A percentile compares a stretch with the other conserved stretches of the same genome.
phyloP scores from a whole-genome alignment of 129 eudicot genomes.

The Gnaphalium uliginosum region DNA sequence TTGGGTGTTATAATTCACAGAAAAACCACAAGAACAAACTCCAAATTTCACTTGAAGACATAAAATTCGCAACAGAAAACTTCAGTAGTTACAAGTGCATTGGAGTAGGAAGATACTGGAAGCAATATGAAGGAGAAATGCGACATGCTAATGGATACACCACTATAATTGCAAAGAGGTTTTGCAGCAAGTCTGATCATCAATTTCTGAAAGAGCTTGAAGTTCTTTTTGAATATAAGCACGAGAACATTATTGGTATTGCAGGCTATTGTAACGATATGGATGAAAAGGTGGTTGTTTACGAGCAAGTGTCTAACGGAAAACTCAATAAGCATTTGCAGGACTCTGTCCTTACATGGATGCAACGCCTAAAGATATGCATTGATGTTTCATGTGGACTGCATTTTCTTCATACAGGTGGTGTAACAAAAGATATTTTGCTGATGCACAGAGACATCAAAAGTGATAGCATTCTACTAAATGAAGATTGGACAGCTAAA shows the following conservation, averaged over 20 bases:
- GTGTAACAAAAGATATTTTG: neutral
- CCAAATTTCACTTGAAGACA: neutral
- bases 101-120: conserved; percentile 10
- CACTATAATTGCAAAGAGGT: neutral
- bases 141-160: neutral
- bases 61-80: neutral
- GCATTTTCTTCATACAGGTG: neutral
- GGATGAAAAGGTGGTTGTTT: conserved; percentile 4
- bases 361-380: conserved; percentile 16
- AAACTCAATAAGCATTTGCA: neutral
- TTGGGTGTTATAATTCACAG: neutral
- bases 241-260: too few relatives aligned
- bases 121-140: conserved; percentile 6
- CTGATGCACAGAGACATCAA: neutral
- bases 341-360: neutral
- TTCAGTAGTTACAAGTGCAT: neutral
- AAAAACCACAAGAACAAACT: neutral
- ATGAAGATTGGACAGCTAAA: conserved; percentile 3
- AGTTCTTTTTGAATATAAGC: neutral
- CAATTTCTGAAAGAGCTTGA: neutral
- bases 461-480: neutral
- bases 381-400: neutral
- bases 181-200: neutral
- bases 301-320: neutral
- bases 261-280: too few relatives aligned